Percentiles rank a stretch among this genome's conserved stretches.
Evolutionary conservation across 257 asterid genomes (phyloP).

Genomic region (Fraxinus anomala): DNA sequence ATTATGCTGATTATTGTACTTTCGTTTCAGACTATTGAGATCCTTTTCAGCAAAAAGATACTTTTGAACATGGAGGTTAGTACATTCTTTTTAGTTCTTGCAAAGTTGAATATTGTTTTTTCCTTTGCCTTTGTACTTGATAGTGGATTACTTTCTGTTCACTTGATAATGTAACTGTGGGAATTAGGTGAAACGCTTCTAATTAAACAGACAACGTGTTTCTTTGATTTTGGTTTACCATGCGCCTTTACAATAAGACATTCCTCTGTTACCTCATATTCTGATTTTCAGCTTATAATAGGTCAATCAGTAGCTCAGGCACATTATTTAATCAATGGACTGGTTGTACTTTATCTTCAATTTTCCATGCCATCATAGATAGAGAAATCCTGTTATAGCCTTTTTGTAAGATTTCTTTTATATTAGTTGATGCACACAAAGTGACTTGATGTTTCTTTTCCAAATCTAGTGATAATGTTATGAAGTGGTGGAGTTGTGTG

Average conservation of each 20-base stretch:
- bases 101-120: background rate
- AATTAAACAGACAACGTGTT: background rate
- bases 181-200: background rate
- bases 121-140: background rate
- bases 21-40: slow-evolving; percentile 82
- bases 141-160: background rate
- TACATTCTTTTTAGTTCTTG: slow-evolving; percentile 27
- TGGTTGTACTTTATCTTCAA: background rate
- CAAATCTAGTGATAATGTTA: background rate
- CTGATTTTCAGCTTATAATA: background rate
- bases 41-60: slow-evolving; percentile 79
- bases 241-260: background rate
- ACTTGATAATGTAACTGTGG: background rate
- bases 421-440: background rate
- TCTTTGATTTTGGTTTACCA: background rate
- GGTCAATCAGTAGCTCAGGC: background rate
- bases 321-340: background rate
- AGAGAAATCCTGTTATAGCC: background rate
- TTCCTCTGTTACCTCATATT: background rate
- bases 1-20: slow-evolving; percentile 21
- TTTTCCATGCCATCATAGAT: background rate
- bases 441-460: background rate
- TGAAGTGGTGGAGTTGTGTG: background rate
- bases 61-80: slow-evolving; percentile 86
- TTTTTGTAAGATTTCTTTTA: background rate